phyloP scores from a whole-genome alignment of 164 flowering plant species.

The Aristolochia fimbriata region DNA sequence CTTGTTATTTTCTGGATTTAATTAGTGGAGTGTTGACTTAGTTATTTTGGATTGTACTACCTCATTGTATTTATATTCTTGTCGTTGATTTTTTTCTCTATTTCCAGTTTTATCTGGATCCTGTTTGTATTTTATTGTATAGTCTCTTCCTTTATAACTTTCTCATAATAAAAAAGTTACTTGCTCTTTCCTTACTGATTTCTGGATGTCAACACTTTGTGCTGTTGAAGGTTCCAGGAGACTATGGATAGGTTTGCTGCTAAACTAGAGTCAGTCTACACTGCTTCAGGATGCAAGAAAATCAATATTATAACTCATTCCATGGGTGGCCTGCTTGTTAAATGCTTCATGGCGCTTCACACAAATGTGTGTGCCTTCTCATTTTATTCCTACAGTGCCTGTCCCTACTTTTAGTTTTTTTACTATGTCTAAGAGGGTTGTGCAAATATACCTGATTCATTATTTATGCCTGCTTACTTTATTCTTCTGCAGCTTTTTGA shows the following conservation, averaged over 20 bases:
- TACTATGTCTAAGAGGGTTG: no score
- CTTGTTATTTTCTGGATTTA: no score
- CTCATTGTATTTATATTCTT: neutral
- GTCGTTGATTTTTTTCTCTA: neutral
- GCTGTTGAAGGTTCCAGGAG: slow-evolving; percentile 48
- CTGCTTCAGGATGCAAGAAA: slow-evolving; percentile 85
- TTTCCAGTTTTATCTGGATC: neutral
- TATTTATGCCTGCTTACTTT: neutral
- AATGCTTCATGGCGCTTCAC: slow-evolving; percentile 89
- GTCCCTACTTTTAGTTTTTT: neutral
- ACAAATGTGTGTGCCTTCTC: slow-evolving; percentile 39
- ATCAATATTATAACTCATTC: slow-evolving; percentile 82
- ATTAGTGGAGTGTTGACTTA: no score
- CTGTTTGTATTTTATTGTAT: no score
- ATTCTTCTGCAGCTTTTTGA: slow-evolving; percentile 60
- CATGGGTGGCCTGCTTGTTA: slow-evolving; percentile 97
- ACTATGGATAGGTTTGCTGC: slow-evolving; percentile 68
- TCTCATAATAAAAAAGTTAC: no score
- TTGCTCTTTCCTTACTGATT: no score
- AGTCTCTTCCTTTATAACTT: no score
- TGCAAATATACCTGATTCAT: neutral
- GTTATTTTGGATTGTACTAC: neutral
- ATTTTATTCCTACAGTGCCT: neutral
- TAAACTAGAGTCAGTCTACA: slow-evolving; percentile 60
- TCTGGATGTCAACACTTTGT: neutral